Percentiles rank a stretch among this genome's conserved stretches.
These are phyloP conservation scores for Teratosphaeriaceae sp. DNA, from an alignment of 2,329 filamentous ascomycete genomes.

Conservation along the genomic window DNA sequence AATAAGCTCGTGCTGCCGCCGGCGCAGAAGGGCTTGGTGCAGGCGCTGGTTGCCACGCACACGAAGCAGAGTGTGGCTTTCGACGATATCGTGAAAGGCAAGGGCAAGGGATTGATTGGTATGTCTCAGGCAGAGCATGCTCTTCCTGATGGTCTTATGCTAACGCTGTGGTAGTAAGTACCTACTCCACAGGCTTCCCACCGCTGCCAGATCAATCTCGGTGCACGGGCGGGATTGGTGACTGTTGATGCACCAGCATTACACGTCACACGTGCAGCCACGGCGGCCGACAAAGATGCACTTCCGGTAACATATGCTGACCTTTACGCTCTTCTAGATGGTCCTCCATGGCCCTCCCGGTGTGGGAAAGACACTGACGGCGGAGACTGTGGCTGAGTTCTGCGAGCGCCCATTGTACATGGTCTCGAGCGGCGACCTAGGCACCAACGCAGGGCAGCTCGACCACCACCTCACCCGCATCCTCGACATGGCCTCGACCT, in stretches of 20 bases:
- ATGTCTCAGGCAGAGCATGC: too few relatives aligned
- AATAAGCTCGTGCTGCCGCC: constrained; percentile 26
- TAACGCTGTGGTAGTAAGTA: too few relatives aligned
- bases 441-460: constrained; percentile 19
- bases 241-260: too few relatives aligned
- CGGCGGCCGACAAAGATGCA: too few relatives aligned
- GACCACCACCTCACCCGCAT: constrained; percentile 42
- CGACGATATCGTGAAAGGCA: constrained; percentile 28
- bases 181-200: too few relatives aligned
- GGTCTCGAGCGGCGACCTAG: constrained; percentile 23
- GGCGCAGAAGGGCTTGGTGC: constrained; percentile 27
- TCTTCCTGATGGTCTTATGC: too few relatives aligned
- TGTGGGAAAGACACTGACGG: constrained; percentile 37
- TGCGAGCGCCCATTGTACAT: constrained; percentile 39
- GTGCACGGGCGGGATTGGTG: too few relatives aligned
- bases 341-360: constrained; percentile 34
- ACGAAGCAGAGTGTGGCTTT: constrained; percentile 20
- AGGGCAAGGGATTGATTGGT: constrained; percentile 35
- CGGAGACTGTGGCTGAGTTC: constrained; percentile 32
- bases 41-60: constrained; percentile 27
- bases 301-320: too few relatives aligned
- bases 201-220: too few relatives aligned
- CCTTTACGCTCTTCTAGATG: too few relatives aligned
- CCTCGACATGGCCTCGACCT: constrained; percentile 74
- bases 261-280: too few relatives aligned